These are phyloP conservation scores for Hyphopichia burtonii DNA, from an alignment of 1,139 yeast species.

Conservation along the genomic window DNA sequence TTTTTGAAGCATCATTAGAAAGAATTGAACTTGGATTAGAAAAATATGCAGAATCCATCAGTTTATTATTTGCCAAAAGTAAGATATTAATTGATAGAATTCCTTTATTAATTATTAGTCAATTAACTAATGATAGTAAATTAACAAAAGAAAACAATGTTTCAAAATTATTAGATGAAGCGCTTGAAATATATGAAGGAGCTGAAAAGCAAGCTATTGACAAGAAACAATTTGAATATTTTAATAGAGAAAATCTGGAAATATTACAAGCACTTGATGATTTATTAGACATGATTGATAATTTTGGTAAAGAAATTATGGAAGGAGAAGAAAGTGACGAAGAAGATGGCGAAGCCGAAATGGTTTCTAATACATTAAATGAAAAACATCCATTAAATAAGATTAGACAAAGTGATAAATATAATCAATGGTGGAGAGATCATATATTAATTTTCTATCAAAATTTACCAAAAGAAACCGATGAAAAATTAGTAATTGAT, in stretches of 20 bases:
- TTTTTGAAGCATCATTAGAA: conserved; percentile 69
- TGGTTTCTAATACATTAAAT: conserved; percentile 32
- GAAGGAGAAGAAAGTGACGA: conserved; percentile 40
- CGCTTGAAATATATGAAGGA: conserved; percentile 40
- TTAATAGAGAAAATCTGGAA: conserved; percentile 45
- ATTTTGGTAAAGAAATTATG: conserved; percentile 54
- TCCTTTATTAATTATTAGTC: conserved; percentile 56
- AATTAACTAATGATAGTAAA: conserved; percentile 40
- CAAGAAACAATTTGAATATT: conserved; percentile 22
- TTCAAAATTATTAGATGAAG: conserved; percentile 38
- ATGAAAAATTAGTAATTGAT: conserved; percentile 27
- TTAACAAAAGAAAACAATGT: conserved; percentile 29
- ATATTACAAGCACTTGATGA: conserved; percentile 60
- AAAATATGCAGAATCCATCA: conserved; percentile 41
- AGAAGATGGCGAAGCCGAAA: conserved; percentile 22
- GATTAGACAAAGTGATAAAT: conserved; percentile 35
- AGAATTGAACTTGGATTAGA: conserved; percentile 63
- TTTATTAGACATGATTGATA: conserved; percentile 61
- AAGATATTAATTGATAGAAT: conserved; percentile 56
- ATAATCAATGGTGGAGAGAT: conserved; percentile 57
- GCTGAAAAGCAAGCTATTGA: conserved; percentile 40
- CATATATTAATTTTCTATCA: conserved; percentile 40
- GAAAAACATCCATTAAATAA: conserved; percentile 54
- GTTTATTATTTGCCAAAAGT: conserved; percentile 53
- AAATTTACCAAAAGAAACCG: conserved; percentile 12